Percentiles rank a stretch among this genome's conserved stretches.
Evolutionary conservation across 116 monocot species (phyloP).

Genomic region (Iris pallida): DNA sequence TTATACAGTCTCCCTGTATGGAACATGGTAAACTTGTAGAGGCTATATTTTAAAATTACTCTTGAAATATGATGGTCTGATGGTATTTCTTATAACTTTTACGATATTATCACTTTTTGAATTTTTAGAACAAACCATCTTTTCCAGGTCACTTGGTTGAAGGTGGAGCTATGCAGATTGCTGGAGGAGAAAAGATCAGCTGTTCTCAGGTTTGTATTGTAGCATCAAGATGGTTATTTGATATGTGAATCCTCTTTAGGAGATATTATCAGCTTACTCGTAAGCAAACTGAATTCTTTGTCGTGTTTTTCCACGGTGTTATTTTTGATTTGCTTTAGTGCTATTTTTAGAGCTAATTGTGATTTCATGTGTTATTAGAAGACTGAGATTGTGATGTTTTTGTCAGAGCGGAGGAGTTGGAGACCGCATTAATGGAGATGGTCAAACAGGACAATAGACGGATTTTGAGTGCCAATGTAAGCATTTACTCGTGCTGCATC

Average conservation of each 20-base stretch:
- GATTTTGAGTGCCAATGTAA: slow-evolving; percentile 76
- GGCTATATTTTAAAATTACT: too few relatives aligned
- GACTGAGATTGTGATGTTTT: not conserved
- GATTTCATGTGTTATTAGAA: too few relatives aligned
- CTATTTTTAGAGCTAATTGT: too few relatives aligned
- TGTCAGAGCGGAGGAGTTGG: slow-evolving; percentile 81
- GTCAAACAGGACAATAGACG: slow-evolving; percentile 92
- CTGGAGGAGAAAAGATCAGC: slow-evolving; percentile 26
- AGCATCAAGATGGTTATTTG: too few relatives aligned
- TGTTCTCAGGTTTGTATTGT: slow-evolving; percentile 17
- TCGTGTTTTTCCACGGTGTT: slow-evolving; percentile 3
- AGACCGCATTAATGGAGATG: slow-evolving; percentile 98
- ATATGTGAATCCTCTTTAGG: too few relatives aligned
- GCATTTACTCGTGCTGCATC: not conserved
- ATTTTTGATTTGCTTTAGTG: not conserved
- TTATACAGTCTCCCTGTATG: too few relatives aligned
- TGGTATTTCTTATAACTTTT: too few relatives aligned
- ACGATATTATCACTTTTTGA: too few relatives aligned
- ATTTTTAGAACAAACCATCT: not conserved
- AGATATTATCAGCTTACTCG: too few relatives aligned
- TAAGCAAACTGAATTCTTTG: not conserved
- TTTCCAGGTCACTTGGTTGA: slow-evolving; percentile 57
- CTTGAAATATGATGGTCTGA: too few relatives aligned
- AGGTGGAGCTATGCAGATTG: slow-evolving; percentile 18
- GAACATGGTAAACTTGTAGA: too few relatives aligned